These are phyloP conservation scores for Backusella sp. DNA, from an alignment of 192 early-diverging fungal genomes.

Conservation along the genomic window DNA sequence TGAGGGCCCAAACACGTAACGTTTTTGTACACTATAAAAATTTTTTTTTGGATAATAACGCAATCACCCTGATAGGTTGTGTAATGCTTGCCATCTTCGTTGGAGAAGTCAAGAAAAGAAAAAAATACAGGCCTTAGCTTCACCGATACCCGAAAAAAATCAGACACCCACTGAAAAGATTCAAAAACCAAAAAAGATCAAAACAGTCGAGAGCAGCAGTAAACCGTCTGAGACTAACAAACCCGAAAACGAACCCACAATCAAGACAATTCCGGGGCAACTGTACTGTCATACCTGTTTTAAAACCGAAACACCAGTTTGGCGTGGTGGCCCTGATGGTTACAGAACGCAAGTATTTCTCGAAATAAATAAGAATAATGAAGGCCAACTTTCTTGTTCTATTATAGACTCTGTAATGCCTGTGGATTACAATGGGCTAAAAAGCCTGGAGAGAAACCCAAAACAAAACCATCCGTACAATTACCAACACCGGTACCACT, in stretches of 20 bases:
- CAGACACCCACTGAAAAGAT: background rate
- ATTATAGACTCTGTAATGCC: constrained; percentile 37
- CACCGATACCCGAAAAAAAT: background rate
- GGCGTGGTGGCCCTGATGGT: constrained; percentile 23
- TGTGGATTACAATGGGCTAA: constrained; percentile 32
- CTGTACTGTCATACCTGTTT: constrained; percentile 10
- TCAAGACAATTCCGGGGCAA: background rate
- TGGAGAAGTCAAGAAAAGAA: constrained; percentile 14
- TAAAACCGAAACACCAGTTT: constrained; percentile 9
- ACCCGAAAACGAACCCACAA: background rate
- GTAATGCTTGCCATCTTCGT: constrained; percentile 28
- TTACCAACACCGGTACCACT: too few relatives aligned
- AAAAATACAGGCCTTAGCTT: background rate
- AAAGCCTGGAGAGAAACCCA: background rate
- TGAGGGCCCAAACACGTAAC: constrained; percentile 22
- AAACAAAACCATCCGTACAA: too few relatives aligned
- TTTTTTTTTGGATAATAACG: background rate
- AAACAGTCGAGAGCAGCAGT: background rate
- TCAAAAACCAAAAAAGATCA: background rate
- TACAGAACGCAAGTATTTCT: constrained; percentile 22
- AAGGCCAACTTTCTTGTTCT: background rate
- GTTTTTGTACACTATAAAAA: background rate
- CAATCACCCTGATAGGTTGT: constrained; percentile 12
- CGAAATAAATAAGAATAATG: background rate
- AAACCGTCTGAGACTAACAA: background rate